Conservation (phyloP, 306 rosid genomes). For the Potentilla sterilis region DNA sequence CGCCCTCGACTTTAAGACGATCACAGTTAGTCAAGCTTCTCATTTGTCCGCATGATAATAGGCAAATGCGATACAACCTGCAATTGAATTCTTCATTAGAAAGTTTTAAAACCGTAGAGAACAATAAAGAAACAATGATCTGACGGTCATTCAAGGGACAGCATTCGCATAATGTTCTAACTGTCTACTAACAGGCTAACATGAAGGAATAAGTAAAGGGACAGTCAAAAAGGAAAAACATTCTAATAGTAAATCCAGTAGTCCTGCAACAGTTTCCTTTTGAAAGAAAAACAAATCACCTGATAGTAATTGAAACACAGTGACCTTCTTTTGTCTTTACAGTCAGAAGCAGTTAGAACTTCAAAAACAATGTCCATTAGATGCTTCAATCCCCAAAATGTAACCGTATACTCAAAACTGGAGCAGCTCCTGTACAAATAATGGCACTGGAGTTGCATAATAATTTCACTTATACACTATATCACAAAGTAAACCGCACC, state of each 20-base stretch:
- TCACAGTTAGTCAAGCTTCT: constrained; percentile 30
- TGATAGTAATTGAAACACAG: constrained; percentile 16
- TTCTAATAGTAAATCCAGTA: neutral
- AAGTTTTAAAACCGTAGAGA: neutral
- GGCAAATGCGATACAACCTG: constrained; percentile 27
- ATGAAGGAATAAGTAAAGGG: neutral
- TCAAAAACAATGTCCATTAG: constrained; percentile 8
- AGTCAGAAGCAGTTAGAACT: constrained; percentile 21
- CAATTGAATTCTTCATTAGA: neutral
- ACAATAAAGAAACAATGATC: neutral
- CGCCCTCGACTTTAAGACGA: neutral
- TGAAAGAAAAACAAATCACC: constrained; percentile 27
- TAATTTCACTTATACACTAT: constrained; percentile 1
- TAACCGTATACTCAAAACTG: constrained; percentile 20
- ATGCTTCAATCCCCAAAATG: constrained; percentile 15
- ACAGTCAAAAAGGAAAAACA: neutral
- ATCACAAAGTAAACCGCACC: neutral
- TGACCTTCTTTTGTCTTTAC: neutral
- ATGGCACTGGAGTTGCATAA: constrained; percentile 21
- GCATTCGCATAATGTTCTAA: neutral
- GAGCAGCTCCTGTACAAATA: constrained; percentile 34
- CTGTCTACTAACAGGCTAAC: neutral
- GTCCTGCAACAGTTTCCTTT: neutral
- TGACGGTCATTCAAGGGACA: neutral
- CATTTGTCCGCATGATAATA: constrained; percentile 8